Evolutionary conservation across 1,284 basidiomycete genomes (phyloP), one percentile per base, ranked within the genome.

Genomic region (Tremellales sp.): DNA sequence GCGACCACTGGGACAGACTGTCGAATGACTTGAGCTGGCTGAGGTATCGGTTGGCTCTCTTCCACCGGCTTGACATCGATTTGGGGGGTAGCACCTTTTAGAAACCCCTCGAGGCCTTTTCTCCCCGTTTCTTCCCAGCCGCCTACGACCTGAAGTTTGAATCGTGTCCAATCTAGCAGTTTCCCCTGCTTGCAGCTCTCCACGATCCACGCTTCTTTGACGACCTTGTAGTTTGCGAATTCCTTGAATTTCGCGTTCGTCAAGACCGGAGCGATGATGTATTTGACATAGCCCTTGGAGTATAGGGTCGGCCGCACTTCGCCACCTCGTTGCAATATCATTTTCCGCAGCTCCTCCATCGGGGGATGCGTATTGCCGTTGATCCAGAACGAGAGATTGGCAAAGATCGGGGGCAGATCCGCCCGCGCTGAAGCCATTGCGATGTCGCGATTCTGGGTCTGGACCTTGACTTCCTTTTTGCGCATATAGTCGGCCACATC

Each of bases 301-400:
- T 61, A 31, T 19, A 71, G 45, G 1, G 58, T 59, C 1, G 91
- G 81, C 46, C 88, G 83, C 51, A 85, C 90, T 13, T 79, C 74
- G 3, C 92, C 93, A 6, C 92, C 94, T 58, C 94, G 80, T 46
- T 83, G 76, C 3, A 94, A 73, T 31, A 97, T 84, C 45, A 97
- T 75, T 54, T 83, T 77, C 3, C 88, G 79, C 1, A 97, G 73
- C 42, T 89, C 87, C 63, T 90, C 86, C 43, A 91, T 81, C 4
- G 91, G 89, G 5, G 93, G 92, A 24, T 81, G 77, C 1, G 91
- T 95, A 75, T 83, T 87, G 0, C 93, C 93, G 63, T 95, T 97
- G 66, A 93, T 91, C 70, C 93, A 88, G 48, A 94, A 83, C 0
- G 84, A 76, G 19, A 92, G 52, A 1, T 82, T 85, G 26, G 76